Base-by-base conservation (phyloP, 495 filamentous ascomycete genomes). In the Cercophora newfieldiana region DNA sequence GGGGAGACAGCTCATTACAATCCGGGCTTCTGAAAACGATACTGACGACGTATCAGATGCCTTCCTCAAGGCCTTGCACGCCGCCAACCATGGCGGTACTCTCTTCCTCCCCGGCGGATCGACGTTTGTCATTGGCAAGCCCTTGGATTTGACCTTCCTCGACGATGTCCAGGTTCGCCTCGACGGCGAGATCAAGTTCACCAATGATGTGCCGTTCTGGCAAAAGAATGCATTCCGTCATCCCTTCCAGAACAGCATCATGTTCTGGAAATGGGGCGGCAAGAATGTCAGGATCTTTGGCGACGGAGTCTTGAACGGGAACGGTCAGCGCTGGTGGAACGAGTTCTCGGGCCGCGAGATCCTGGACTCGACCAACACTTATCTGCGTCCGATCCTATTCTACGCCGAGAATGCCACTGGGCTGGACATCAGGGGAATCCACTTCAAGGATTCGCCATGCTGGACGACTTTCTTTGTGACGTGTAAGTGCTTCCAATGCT, bases 221-320 rank as follows among this genome's bases (percentile, higher is more conserved):
- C 85, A 87, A 74, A 77, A 71, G 18, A 83, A 86, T 68, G 75
- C 85, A 67, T 87, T 85, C 73, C 79, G 73, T 61, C 82, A 86
- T 63, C 74, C 79, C 16, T 88, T 86, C 77, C 85, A 87, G 63
- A 85, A 86, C 69, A 85, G 81, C 10, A 82, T 87, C 57, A 82
- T 83, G n/a, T 87, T 86, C 69, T 88, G 84, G 85, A 77, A 83
- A 44, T 87, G 83, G 83, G 85, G 85, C 59, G 85, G 85, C 6
- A 75, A 81, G 57, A 77, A 86, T 68, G 82, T 88, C 71, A 81
- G 81, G 63, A 86, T 88, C 67, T 84, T 79, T 53, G 85, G 85
- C 22, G 69, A 70, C 2, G 85, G 85, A 7, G 74, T 79, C 18
- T 60, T 87, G 33, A 85, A 87, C 68, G 85, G 85, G 0, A 87